Conservation (phyloP, 495 filamentous ascomycete species). For the Podospora bellae-mahoneyi region DNA sequence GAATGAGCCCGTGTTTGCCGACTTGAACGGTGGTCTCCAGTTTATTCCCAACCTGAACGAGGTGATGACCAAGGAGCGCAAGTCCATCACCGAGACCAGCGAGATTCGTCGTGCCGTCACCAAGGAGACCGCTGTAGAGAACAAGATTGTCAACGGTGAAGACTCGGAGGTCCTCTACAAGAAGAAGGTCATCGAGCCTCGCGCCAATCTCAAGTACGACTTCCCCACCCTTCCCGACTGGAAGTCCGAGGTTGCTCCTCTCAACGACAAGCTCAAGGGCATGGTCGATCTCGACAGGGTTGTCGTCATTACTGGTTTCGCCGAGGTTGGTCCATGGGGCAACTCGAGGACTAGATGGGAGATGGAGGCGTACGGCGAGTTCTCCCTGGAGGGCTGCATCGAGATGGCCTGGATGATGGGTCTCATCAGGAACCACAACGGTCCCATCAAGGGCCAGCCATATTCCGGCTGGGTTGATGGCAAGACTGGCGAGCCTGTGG, state of each 20-base stretch:
- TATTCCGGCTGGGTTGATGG: constrained; percentile 97
- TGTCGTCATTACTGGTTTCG: constrained; percentile 94
- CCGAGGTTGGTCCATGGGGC: constrained; percentile 96
- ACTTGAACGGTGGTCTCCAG: constrained; percentile 95
- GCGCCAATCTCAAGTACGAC: constrained; percentile 95
- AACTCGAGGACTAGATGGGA: constrained; percentile 98
- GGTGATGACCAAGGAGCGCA: constrained; percentile 83
- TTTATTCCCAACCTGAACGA: constrained; percentile 97
- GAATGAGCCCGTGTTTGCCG: constrained; percentile 89
- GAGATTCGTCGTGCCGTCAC: constrained; percentile 91
- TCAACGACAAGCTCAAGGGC: constrained; percentile 82
- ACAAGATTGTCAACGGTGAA: constrained; percentile 95
- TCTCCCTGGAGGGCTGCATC: constrained; percentile 95
- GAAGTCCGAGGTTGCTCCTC: constrained; percentile 83
- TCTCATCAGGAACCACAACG: constrained; percentile 97
- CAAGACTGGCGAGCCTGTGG: constrained; percentile 90
- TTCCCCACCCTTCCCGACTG: constrained; percentile 89
- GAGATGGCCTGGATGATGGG: constrained; percentile 99
- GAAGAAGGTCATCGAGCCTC: constrained; percentile 85
- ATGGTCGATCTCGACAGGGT: constrained; percentile 99
- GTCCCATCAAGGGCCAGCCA: constrained; percentile 92
- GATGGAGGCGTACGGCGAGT: constrained; percentile 95
- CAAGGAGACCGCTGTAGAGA: constrained; percentile 93
- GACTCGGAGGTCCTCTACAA: constrained; percentile 89
- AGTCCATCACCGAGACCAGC: constrained; percentile 88